Evolutionary conservation across 176 grass and related monocot genomes (phyloP).

Genomic region (Lolium perenne): DNA sequence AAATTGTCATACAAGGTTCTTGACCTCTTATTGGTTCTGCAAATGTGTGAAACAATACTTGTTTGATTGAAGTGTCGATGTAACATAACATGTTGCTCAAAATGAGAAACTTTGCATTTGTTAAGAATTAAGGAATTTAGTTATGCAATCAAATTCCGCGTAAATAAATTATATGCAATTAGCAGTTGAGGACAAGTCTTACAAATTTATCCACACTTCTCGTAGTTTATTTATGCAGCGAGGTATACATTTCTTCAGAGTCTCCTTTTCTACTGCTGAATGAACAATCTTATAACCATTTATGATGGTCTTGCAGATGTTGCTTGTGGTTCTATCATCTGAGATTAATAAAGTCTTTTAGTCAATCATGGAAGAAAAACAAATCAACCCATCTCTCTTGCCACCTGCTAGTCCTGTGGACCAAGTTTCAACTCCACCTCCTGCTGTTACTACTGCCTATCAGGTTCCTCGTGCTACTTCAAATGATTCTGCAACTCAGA

Average conservation of each 20-base stretch:
- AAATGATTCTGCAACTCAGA: conserved; percentile 43
- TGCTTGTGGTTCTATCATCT: conserved; percentile 2
- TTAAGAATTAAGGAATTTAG: conserved; percentile 3
- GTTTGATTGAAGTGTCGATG: background rate
- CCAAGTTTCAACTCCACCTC: conserved; percentile 49
- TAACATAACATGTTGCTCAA: background rate
- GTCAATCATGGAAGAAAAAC: conserved; percentile 61
- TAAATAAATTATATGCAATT: conserved; percentile 3
- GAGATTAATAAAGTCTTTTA: conserved; percentile 30
- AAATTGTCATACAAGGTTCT: background rate
- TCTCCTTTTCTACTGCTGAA: background rate
- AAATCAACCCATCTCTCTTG: conserved; percentile 57
- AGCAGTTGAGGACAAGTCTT: background rate
- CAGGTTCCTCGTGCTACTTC: conserved; percentile 33
- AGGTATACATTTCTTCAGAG: background rate
- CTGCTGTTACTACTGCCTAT: conserved; percentile 38
- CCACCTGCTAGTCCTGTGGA: conserved; percentile 3
- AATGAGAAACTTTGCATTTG: background rate
- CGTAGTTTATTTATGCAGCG: background rate
- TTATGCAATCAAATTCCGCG: background rate
- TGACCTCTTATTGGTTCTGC: background rate
- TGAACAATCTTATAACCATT: conserved; percentile 32
- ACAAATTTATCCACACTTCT: background rate
- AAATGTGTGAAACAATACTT: background rate
- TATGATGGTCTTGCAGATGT: conserved; percentile 48